Evolutionary conservation across 805 yeast species (phyloP).

Genomic region (Cyberlindnera petersonii): DNA sequence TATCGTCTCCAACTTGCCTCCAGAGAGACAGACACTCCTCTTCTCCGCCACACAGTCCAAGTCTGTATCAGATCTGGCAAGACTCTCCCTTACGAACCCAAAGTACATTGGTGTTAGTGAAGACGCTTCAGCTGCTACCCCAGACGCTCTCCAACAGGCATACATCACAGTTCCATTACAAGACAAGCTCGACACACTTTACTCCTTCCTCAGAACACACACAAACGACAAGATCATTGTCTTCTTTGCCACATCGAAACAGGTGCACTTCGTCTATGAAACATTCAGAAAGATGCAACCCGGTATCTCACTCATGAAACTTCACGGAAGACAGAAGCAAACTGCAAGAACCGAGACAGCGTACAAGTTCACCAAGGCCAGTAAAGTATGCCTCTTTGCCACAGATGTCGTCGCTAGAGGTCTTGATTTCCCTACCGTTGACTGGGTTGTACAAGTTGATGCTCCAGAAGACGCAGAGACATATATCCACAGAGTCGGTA

Average conservation of each 20-base stretch:
- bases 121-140: constrained; percentile 68
- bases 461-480: constrained; percentile 93
- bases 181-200: constrained; percentile 80
- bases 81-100: constrained; percentile 90
- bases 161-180: constrained; percentile 67
- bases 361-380: constrained; percentile 42
- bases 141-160: constrained; percentile 79
- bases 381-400: constrained; percentile 74
- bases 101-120: constrained; percentile 78
- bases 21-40: constrained; percentile 87
- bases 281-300: constrained; percentile 28
- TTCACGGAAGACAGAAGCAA: constrained; percentile 88
- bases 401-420: constrained; percentile 99
- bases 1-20: constrained; percentile 71
- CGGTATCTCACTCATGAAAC: constrained; percentile 50
- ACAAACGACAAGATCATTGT: constrained; percentile 79
- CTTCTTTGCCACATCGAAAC: constrained; percentile 67
- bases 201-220: constrained; percentile 64
- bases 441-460: constrained; percentile 85
- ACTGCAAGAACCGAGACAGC: constrained; percentile 77
- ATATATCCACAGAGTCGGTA: constrained; percentile 91
- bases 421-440: constrained; percentile 92
- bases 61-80: constrained; percentile 78
- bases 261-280: constrained; percentile 40
- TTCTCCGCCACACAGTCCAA: constrained; percentile 92